Percentiles rank a stretch among this genome's conserved stretches.
Conservation (phyloP, 2,329 filamentous ascomycete species). For the Thelonectria blattea region DNA sequence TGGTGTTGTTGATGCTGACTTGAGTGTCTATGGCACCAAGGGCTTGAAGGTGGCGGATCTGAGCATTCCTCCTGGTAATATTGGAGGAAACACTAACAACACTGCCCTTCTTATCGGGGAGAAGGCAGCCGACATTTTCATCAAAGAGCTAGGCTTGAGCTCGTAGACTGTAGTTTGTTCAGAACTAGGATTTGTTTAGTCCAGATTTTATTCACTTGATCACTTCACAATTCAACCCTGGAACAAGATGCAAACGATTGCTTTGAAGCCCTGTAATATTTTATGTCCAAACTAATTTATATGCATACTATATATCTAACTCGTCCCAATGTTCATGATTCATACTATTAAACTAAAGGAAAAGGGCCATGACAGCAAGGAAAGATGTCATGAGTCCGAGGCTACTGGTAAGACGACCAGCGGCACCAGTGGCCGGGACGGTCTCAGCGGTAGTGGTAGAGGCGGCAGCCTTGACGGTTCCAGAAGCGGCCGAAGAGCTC, state of each 20-base stretch:
- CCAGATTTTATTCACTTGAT: not conserved
- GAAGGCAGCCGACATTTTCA: conserved; percentile 51
- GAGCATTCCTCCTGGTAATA: conserved; percentile 46
- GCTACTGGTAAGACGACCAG: conserved; percentile 28
- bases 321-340: not conserved
- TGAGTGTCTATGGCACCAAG: conserved; percentile 52
- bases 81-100: conserved; percentile 56
- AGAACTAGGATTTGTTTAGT: no score
- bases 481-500: not conserved
- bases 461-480: not conserved
- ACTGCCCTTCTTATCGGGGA: conserved; percentile 57
- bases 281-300: not conserved
- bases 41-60: conserved; percentile 50
- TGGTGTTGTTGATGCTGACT: conserved; percentile 46
- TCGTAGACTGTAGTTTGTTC: not conserved
- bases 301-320: not conserved
- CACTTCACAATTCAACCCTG: not conserved
- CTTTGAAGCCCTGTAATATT: not conserved
- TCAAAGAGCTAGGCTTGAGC: conserved; percentile 43
- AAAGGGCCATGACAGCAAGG: conserved; percentile 6
- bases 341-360: conserved; percentile 10
- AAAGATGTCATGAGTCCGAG: conserved; percentile 6
- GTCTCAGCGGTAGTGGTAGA: conserved; percentile 15
- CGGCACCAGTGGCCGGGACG: conserved; percentile 31
- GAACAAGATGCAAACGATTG: not conserved